Evolutionary conservation across 1,139 yeast genomes (phyloP).

Genomic region (Yamadazyma jaroonii): DNA sequence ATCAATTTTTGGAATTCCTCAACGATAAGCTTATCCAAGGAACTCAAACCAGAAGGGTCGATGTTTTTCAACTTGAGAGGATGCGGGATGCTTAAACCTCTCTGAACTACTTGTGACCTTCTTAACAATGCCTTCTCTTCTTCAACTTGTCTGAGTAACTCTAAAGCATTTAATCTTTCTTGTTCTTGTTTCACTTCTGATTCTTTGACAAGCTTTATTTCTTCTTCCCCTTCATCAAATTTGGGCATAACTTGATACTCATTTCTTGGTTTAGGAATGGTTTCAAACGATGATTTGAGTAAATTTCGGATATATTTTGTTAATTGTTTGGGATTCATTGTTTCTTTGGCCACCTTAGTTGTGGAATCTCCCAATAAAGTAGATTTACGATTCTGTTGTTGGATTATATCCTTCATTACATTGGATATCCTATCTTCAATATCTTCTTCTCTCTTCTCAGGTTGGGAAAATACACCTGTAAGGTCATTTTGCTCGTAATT

Average conservation of each 20-base stretch:
- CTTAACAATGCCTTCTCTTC: constrained; percentile 29
- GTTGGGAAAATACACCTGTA: constrained; percentile 11
- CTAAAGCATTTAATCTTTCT: constrained; percentile 22
- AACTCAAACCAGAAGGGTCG: constrained; percentile 5
- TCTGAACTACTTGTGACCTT: constrained; percentile 51
- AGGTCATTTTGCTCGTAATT: constrained; percentile 11
- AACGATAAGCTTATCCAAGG: constrained; percentile 25
- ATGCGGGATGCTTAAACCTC: constrained; percentile 49
- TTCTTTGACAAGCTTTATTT: constrained; percentile 13
- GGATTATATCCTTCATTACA: constrained; percentile 23
- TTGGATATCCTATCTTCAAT: constrained; percentile 30
- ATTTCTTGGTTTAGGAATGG: constrained; percentile 30
- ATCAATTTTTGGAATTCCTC: constrained; percentile 38
- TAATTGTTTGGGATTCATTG: constrained; percentile 11
- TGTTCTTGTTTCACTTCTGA: constrained; percentile 17
- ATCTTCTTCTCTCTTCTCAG: constrained; percentile 11
- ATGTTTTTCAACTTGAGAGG: constrained; percentile 16
- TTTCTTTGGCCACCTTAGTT: constrained; percentile 7
- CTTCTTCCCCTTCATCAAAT: constrained; percentile 22
- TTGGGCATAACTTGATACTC: constrained; percentile 25
- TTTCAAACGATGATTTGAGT: constrained; percentile 16
- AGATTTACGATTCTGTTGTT: constrained; percentile 16
- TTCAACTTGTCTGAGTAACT: constrained; percentile 25
- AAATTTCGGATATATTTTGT: constrained; percentile 16
- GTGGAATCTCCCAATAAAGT: constrained; percentile 13